Evolutionary conservation across 805 yeast genomes (phyloP).

Genomic region (Starmerella sp.): DNA sequence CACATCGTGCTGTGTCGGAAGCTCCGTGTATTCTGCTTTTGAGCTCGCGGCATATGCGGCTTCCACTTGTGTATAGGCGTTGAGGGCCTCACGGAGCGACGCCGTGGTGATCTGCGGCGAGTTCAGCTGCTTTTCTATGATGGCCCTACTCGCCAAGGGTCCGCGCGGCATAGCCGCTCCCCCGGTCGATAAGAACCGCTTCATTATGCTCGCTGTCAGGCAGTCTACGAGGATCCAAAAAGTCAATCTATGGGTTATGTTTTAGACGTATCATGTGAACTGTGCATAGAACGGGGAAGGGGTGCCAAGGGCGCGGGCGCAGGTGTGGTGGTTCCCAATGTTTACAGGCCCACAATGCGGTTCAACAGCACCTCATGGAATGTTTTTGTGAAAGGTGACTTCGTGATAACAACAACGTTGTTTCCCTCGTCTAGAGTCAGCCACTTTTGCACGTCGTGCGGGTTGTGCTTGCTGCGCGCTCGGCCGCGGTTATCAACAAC

Average conservation of each 20-base stretch:
- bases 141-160: background rate
- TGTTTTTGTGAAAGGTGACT: conserved; percentile 19
- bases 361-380: conserved; percentile 11
- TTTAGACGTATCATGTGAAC: background rate
- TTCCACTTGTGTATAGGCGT: conserved; percentile 24
- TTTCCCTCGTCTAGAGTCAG: conserved; percentile 23
- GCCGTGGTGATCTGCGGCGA: background rate
- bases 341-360: conserved; percentile 7
- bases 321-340: background rate
- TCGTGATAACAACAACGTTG: conserved; percentile 17
- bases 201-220: background rate
- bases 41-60: conserved; percentile 16
- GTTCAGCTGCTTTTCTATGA: conserved; percentile 1
- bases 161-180: background rate
- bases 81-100: conserved; percentile 19
- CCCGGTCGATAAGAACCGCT: background rate
- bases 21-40: conserved; percentile 18
- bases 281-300: background rate
- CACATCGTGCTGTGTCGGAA: conserved; percentile 16
- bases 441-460: conserved; percentile 24
- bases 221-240: background rate
- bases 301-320: background rate
- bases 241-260: background rate
- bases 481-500: conserved; percentile 30
- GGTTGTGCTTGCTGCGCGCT: conserved; percentile 16